phyloP scores from a whole-genome alignment of 148 eudicot species.

The Chenopodium formosanum region DNA sequence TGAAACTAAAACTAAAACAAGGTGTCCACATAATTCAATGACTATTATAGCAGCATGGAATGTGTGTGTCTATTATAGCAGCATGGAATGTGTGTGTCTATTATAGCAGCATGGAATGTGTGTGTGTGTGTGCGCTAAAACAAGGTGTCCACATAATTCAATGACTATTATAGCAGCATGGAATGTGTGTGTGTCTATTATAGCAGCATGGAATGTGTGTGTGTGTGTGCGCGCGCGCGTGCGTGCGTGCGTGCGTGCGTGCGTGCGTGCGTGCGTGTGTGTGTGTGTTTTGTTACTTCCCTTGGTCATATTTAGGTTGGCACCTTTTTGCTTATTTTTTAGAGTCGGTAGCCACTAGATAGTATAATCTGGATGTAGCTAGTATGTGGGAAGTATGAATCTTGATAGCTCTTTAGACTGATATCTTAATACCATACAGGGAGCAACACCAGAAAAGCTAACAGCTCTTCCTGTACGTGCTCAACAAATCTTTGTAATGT shows the following conservation, averaged over 20 bases:
- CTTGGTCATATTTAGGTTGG: neutral
- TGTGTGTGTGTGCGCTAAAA: too few species aligned
- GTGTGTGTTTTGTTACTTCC: neutral
- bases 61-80: too few species aligned
- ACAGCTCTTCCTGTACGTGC: constrained; percentile 57
- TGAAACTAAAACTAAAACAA: too few species aligned
- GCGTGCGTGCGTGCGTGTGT: too few species aligned
- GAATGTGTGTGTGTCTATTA: too few species aligned
- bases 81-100: too few species aligned
- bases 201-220: too few species aligned
- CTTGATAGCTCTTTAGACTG: constrained; percentile 4
- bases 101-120: too few species aligned
- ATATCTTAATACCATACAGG: constrained; percentile 42
- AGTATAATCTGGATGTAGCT: neutral
- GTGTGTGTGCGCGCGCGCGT: too few species aligned
- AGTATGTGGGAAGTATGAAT: neutral
- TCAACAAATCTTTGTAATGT: constrained; percentile 75
- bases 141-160: too few species aligned
- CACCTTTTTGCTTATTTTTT: neutral
- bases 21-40: neutral
- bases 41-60: neutral
- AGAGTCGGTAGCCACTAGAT: neutral
- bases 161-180: too few species aligned
- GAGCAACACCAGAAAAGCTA: constrained; percentile 54
- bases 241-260: too few species aligned